Base-by-base conservation (phyloP, 2,329 filamentous ascomycete genomes). In the Sclerotinia glacialis region DNA sequence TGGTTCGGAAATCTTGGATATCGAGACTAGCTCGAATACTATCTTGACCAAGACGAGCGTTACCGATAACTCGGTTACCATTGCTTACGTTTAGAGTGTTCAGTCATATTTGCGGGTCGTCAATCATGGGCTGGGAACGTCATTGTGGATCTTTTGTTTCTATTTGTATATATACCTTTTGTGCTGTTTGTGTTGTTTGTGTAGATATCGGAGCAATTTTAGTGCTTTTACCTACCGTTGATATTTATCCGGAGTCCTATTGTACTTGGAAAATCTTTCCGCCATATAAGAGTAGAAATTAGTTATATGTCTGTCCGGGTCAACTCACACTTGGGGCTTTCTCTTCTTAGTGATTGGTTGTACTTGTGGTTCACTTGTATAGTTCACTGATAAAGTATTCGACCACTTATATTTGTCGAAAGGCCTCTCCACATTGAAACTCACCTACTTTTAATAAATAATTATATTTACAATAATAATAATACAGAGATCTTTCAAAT, bases 21-120 rank as follows among this genome's bases (percentile, higher is more conserved):
- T 65, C 37, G 16, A 59, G 42, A 55, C 34, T 42, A 28, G 8
- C 47, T 26, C 23, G 7, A 34, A 34, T 6, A 5, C 1, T 18
- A 31, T n/a, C 21, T 21, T 63, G 34, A 53, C 60, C 3, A 42
- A 52, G 47, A 31, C 37, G n/a, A 53, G 3, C 23, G 23, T 44
- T 18, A 63, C 47, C 44, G 46, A 28, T 55, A 31, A 52, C 5
- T 52, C 46, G 34, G 47, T 63, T 9, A 55, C n/a, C 12, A 31
- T 63, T 26, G 18, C 47, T 28, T 63, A 63, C 42, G 31, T 63
- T 31, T 54, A 63, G 28, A 49, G 3, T 14, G 12, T n/a, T 37
- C 6, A 18, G 14, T 4, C n/a, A 34, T 37, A 11, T 12, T 5
- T 49, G 18, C 2, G 12, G 11, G 11, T 28, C 5, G 11, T 47